Base-by-base conservation (phyloP, 2,329 filamentous ascomycete genomes). In the Sporothrix variecibatus region DNA sequence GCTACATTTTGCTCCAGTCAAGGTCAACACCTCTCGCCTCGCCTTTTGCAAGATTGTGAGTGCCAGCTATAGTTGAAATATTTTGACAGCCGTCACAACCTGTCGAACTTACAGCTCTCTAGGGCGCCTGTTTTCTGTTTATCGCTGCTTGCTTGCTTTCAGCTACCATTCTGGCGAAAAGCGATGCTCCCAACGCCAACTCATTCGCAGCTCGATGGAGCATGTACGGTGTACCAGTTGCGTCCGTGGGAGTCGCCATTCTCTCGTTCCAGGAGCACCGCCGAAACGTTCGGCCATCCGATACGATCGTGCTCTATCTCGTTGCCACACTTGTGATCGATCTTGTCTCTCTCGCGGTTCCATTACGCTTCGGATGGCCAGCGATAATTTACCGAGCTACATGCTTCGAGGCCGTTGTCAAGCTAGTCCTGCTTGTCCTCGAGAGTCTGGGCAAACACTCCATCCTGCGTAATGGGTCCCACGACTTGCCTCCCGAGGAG, bases 321-420 rank as follows among this genome's bases (percentile, higher is more conserved):
- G 4, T 65, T 1, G 58, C 65, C 9, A 62, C 64, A 9, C 43
- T 58, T 6, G 17, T 11, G 1, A n/a, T 72, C 11, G 72, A 75
- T 23, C 9, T 70, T 34, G 23, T 75, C 20, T 43, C 46, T 17
- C n/a, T 75, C 43, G 31, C 67, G 0, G 53, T 46, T 5, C 74
- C 72, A 12, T 71, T 46, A 34, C 64, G 20, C 31, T 31, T 43
- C 20, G 31, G 82, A 77, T 70, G 87, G 86, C 4, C 81, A 2
- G 1, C 49, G 6, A 23, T 51, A 1, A 69, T 68, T 8, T 40
- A 51, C n/a, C 9, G 56, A 3, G n/a, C 73, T 6, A 28, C 60
- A 20, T 51, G 23, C 17, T 9, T 51, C 9, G 49, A 75, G 43
- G n/a, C 49, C n/a, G 53, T 15, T 0, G 20, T 34, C 17, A 65